A percentile compares a stretch with the other conserved stretches of the same genome.
These are phyloP conservation scores for Neurospora discreta DNA, from an alignment of 495 filamentous ascomycete genomes.

Conservation along the genomic window DNA sequence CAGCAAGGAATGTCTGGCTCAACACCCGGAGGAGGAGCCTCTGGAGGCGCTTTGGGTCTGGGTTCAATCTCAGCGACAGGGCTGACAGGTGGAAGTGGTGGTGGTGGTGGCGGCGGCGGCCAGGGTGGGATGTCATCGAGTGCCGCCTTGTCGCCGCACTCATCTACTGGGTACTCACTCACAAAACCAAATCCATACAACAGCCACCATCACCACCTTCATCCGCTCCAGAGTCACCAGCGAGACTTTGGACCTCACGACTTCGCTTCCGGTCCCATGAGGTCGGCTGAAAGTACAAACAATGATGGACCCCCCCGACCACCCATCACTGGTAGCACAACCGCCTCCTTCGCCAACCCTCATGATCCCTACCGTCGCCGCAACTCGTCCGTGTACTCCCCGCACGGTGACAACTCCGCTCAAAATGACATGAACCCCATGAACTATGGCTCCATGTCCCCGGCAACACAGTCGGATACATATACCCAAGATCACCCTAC, in stretches of 20 bases:
- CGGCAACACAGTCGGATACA: background rate
- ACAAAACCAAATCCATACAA: background rate
- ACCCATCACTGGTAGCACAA: background rate
- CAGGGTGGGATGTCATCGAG: background rate
- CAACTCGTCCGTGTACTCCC: conserved; percentile 20
- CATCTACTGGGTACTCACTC: background rate
- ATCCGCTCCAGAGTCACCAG: background rate
- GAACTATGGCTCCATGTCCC: background rate
- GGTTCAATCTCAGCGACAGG: background rate
- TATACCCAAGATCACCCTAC: background rate
- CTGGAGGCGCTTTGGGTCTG: background rate
- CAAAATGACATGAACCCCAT: background rate
- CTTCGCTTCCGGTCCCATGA: background rate
- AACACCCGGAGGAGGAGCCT: background rate
- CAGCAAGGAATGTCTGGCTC: conserved; percentile 1
- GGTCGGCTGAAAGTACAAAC: background rate
- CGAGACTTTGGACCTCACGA: background rate
- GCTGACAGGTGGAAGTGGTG: background rate
- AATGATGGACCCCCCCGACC: background rate
- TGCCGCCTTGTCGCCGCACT: background rate
- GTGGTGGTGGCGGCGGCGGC: background rate
- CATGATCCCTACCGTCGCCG: conserved; percentile 3
- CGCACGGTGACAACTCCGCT: conserved; percentile 28
- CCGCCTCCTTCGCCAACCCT: background rate
- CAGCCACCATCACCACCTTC: background rate